These are phyloP conservation scores for Mucor mucedo DNA, from an alignment of 371 early-diverging fungal genomes.

Conservation along the genomic window DNA sequence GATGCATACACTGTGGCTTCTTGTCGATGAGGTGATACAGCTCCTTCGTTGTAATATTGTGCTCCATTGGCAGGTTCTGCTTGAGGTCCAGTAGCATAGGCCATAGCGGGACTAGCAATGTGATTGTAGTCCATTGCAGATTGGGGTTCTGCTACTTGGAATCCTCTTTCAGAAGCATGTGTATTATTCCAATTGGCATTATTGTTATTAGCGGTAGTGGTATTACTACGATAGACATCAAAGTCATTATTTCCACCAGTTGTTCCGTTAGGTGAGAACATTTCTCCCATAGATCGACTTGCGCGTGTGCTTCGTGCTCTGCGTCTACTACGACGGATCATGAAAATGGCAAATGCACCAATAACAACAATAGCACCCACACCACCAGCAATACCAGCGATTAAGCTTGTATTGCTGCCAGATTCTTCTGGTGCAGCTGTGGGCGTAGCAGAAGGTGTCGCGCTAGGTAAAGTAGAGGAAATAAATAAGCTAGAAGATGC, in stretches of 20 bases:
- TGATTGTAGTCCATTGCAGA: slow-evolving; percentile 1
- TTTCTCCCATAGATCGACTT: slow-evolving; percentile 32
- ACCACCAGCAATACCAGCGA: slow-evolving; percentile 37
- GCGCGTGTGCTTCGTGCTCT: slow-evolving; percentile 20
- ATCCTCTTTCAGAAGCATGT: slow-evolving; percentile 18
- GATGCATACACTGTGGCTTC: slow-evolving; percentile 11
- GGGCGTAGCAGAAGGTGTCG: slow-evolving; percentile 5
- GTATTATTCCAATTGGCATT: slow-evolving; percentile 1
- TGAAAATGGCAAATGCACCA: slow-evolving; percentile 19
- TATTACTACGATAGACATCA: slow-evolving; percentile 8
- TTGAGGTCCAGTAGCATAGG: slow-evolving; percentile 14
- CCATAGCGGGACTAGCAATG: slow-evolving; percentile 19
- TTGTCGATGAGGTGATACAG: slow-evolving; percentile 12
- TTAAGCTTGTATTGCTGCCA: slow-evolving; percentile 18
- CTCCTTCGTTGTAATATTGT: slow-evolving; percentile 20
- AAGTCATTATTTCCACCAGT: not conserved
- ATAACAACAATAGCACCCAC: slow-evolving; percentile 20
- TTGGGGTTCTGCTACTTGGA: slow-evolving; percentile 14
- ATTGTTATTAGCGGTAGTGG: slow-evolving; percentile 5
- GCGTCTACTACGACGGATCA: slow-evolving; percentile 27
- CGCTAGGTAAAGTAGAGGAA: slow-evolving; percentile 3
- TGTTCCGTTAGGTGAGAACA: slow-evolving; percentile 28
- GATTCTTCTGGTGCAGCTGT: not conserved
- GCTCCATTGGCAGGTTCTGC: slow-evolving; percentile 6
- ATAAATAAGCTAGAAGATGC: not conserved